Evolutionary conservation across 768 basidiomycete genomes (phyloP).

Genomic region (Boletellus emodensis): DNA sequence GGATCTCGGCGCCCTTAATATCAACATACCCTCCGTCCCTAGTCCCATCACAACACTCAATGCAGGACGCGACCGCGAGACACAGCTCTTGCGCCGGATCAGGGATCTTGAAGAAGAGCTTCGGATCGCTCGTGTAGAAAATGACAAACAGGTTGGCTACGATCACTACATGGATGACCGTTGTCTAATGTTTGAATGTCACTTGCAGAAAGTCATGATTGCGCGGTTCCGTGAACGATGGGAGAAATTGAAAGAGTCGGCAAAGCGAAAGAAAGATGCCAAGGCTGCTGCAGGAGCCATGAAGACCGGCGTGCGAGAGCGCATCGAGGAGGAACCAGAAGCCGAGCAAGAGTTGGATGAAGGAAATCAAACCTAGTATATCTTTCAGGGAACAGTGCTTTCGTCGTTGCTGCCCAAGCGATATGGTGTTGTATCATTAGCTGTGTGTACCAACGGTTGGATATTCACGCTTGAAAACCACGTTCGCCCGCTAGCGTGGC

Average conservation of each 20-base stretch:
- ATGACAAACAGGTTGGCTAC: conserved; percentile 72
- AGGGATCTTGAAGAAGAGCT: conserved; percentile 83
- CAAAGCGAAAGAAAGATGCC: conserved; percentile 80
- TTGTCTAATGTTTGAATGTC: conserved; percentile 14
- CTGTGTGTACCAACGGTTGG: conserved; percentile 4
- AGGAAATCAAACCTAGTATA: not conserved
- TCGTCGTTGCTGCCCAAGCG: conserved; percentile 4
- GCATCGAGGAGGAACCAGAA: conserved; percentile 66
- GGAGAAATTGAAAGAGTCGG: conserved; percentile 87
- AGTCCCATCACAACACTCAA: conserved; percentile 48
- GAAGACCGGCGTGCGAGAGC: conserved; percentile 50
- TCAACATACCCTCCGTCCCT: conserved; percentile 48
- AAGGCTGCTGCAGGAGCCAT: conserved; percentile 48
- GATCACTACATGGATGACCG: not conserved
- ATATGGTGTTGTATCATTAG: conserved; percentile 13
- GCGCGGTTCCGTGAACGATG: conserved; percentile 80
- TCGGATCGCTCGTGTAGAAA: conserved; percentile 57
- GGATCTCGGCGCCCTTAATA: conserved; percentile 55
- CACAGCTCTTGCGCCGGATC: conserved; percentile 43
- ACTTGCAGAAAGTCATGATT: conserved; percentile 74
- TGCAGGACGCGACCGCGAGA: conserved; percentile 55
- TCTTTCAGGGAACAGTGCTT: not conserved
- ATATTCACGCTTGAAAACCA: not conserved
- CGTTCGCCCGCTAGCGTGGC: not conserved
- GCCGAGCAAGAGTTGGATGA: conserved; percentile 56